Percentiles rank a stretch among this genome's conserved stretches.
Conservation (phyloP, 371 early-diverging fungal species). For the Actinomortierella wolfii region DNA sequence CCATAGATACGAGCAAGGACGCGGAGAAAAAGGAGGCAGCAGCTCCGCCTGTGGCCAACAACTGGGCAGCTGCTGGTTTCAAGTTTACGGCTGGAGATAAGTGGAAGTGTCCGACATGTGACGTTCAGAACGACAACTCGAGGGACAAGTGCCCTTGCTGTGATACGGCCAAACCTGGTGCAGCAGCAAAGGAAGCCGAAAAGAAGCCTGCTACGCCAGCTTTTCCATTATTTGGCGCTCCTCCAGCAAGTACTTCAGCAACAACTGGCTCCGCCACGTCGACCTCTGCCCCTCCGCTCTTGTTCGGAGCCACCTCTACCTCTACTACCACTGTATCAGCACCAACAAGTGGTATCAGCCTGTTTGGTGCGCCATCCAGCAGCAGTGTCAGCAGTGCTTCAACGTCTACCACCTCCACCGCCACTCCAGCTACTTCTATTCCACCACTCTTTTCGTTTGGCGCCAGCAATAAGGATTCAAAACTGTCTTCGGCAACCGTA, state of each 20-base stretch:
- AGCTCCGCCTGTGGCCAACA: background rate
- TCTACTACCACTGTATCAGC: conserved; percentile 2
- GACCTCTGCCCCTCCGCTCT: background rate
- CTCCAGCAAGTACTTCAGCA: conserved; percentile 8
- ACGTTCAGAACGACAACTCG: conserved; percentile 16
- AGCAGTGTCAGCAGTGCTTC: background rate
- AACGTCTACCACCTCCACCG: background rate
- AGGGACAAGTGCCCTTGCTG: conserved; percentile 25
- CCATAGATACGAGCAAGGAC: too few species aligned
- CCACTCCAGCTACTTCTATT: background rate
- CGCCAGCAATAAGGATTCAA: too few species aligned
- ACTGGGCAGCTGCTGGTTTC: conserved; percentile 4
- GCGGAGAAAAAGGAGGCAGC: conserved; percentile 1
- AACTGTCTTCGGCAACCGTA: too few species aligned
- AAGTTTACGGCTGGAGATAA: conserved; percentile 16
- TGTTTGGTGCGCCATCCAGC: background rate
- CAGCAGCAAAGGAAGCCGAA: background rate
- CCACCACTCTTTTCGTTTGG: conserved; percentile 5
- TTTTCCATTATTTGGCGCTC: conserved; percentile 6
- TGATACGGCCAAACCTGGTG: conserved; percentile 20
- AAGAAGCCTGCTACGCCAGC: conserved; percentile 3
- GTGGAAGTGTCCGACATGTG: conserved; percentile 40
- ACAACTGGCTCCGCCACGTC: conserved; percentile 5
- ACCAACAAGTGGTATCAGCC: background rate
- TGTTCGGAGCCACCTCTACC: conserved; percentile 7